These are phyloP conservation scores for Chaetomium sp. DNA, from an alignment of 2,329 filamentous ascomycete genomes.

Conservation along the genomic window DNA sequence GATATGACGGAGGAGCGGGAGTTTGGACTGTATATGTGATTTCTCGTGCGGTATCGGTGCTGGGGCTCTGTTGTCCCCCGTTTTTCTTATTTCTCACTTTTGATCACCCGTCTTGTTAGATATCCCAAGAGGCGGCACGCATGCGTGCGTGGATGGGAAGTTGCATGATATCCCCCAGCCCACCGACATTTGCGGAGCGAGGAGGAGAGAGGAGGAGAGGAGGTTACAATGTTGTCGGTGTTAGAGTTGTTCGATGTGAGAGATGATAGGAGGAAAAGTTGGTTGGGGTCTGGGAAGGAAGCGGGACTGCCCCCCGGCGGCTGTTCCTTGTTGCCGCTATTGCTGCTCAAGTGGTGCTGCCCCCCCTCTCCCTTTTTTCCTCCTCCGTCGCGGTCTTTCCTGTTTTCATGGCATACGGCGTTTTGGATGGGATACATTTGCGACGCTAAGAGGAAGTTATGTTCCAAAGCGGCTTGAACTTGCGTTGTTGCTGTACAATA, in stretches of 20 bases:
- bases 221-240: background rate
- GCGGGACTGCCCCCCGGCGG: background rate
- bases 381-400: constrained; percentile 21
- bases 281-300: constrained; percentile 12
- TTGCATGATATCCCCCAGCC: constrained; percentile 10
- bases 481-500: constrained; percentile 19
- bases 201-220: background rate
- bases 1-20: constrained; percentile 4
- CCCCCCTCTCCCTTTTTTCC: constrained; percentile 27
- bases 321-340: constrained; percentile 1
- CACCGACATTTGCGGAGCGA: background rate
- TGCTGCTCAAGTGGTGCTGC: constrained; percentile 10
- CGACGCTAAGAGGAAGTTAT: constrained; percentile 10
- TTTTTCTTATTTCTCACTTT: constrained; percentile 17
- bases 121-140: constrained; percentile 26
- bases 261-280: constrained; percentile 10
- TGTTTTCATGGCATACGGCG: constrained; percentile 16
- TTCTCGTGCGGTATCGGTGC: background rate
- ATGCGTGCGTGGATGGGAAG: constrained; percentile 21
- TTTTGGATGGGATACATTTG: constrained; percentile 22
- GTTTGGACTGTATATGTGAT: background rate
- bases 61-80: constrained; percentile 1
- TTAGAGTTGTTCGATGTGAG: background rate
- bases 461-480: constrained; percentile 15
- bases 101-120: constrained; percentile 28